Conservation (phyloP, 345 rosid genomes). For the Odontarrhena argentea region DNA sequence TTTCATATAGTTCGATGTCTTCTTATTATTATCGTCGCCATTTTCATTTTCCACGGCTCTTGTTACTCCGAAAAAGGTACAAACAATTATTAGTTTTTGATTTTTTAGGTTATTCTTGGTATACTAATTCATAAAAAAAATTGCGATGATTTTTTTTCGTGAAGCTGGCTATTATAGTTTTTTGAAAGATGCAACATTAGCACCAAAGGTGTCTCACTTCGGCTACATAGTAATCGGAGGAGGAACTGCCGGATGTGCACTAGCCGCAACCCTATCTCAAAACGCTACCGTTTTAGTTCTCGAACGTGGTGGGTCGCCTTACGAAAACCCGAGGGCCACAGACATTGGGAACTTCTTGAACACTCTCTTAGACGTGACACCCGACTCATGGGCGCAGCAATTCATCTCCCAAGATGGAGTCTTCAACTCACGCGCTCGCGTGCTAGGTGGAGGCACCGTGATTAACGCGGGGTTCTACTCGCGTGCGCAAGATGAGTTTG, state of each 20-base stretch:
- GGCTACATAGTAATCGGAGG: slow-evolving; percentile 86
- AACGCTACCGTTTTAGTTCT: slow-evolving; percentile 61
- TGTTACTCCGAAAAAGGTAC: slow-evolving; percentile 22
- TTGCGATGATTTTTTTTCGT: neutral
- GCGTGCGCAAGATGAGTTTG: slow-evolving; percentile 47
- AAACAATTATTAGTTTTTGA: neutral
- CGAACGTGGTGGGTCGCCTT: slow-evolving; percentile 78
- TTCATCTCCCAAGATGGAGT: slow-evolving; percentile 80
- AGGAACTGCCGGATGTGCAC: slow-evolving; percentile 76
- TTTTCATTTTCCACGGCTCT: neutral
- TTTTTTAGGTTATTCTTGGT: neutral
- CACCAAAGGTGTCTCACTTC: slow-evolving; percentile 44
- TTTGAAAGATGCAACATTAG: slow-evolving; percentile 56
- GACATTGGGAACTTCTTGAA: slow-evolving; percentile 44
- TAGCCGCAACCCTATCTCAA: slow-evolving; percentile 70
- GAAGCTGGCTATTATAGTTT: slow-evolving; percentile 34
- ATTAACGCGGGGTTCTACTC: slow-evolving; percentile 77
- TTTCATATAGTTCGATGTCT: slow-evolving; percentile 5
- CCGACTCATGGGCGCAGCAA: slow-evolving; percentile 54
- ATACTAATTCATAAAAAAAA: neutral
- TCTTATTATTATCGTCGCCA: neutral
- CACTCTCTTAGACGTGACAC: slow-evolving; percentile 47
- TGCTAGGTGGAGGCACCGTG: slow-evolving; percentile 75
- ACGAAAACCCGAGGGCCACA: slow-evolving; percentile 44
- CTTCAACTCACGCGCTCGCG: slow-evolving; percentile 62